Percentiles rank a stretch among this genome's conserved stretches.
Conservation (phyloP, 2,329 filamentous ascomycete genomes). For the Penicillium palitans region DNA sequence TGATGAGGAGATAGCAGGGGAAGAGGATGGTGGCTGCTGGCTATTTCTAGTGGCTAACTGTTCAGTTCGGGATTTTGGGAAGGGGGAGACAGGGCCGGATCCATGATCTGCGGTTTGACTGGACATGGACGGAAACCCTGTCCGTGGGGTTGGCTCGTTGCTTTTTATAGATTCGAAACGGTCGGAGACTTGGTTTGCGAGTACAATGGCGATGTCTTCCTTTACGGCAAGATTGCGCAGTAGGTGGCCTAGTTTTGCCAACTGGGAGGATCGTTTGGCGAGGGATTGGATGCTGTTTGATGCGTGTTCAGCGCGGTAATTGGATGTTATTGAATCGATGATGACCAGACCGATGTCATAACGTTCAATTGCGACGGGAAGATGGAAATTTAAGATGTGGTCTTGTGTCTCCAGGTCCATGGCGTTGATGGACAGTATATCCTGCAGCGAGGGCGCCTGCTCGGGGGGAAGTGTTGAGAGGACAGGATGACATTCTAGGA, state of each 20-base stretch:
- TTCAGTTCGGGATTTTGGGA: conserved; percentile 16
- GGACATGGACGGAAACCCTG: conserved; percentile 13
- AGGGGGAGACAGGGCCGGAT: conserved; percentile 21
- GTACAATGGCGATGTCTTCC: conserved; percentile 78
- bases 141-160: not conserved
- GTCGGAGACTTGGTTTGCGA: conserved; percentile 94
- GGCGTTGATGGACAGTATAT: conserved; percentile 76
- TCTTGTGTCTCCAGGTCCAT: conserved; percentile 93
- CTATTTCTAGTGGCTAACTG: conserved; percentile 9
- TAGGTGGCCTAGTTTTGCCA: conserved; percentile 71
- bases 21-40: conserved; percentile 17
- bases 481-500: conserved; percentile 67
- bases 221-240: conserved; percentile 73
- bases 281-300: conserved; percentile 53
- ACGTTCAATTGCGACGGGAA: conserved; percentile 77
- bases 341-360: conserved; percentile 79
- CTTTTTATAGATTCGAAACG: conserved; percentile 58
- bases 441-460: conserved; percentile 65
- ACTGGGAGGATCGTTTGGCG: conserved; percentile 72
- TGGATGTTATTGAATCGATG: conserved; percentile 89
- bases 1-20: conserved; percentile 31
- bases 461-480: conserved; percentile 50
- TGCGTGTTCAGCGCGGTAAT: conserved; percentile 80
- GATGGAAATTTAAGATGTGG: conserved; percentile 88
- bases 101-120: conserved; percentile 23